Evolutionary conservation across 371 early-diverging fungal genomes (phyloP).

Genomic region (Amoeboaphelidium protococcarum): DNA sequence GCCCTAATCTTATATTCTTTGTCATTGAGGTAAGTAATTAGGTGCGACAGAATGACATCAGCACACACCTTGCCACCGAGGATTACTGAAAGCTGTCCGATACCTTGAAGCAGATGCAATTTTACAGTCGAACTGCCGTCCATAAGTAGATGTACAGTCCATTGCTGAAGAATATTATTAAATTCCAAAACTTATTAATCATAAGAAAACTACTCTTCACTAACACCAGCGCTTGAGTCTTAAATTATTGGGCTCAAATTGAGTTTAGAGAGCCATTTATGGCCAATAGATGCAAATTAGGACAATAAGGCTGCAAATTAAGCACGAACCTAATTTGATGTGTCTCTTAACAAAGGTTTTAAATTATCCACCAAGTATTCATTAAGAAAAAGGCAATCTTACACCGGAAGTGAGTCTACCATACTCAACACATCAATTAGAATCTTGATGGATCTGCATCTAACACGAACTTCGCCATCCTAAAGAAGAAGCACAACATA

Average conservation of each 20-base stretch:
- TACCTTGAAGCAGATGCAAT: constrained; percentile 38
- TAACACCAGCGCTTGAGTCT: not conserved
- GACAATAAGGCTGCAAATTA: constrained; percentile 57
- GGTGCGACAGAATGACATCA: constrained; percentile 58
- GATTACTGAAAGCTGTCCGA: constrained; percentile 50
- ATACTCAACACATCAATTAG: constrained; percentile 36
- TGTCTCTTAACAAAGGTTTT: constrained; percentile 31
- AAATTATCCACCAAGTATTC: constrained; percentile 62
- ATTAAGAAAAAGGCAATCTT: constrained; percentile 58
- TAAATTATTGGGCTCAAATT: not conserved
- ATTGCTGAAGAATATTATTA: not conserved
- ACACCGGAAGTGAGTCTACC: constrained; percentile 43
- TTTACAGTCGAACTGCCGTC: constrained; percentile 42
- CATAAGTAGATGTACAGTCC: constrained; percentile 22
- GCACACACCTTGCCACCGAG: constrained; percentile 55
- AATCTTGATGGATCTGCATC: constrained; percentile 37
- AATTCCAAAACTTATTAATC: not conserved
- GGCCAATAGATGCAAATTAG: constrained; percentile 30
- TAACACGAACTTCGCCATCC: constrained; percentile 40
- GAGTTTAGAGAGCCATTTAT: constrained; percentile 35
- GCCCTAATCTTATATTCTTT: constrained; percentile 67
- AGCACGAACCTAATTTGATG: constrained; percentile 44
- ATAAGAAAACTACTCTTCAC: not conserved
- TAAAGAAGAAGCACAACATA: constrained; percentile 37
- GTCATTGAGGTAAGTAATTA: constrained; percentile 83